phyloP scores from a whole-genome alignment of 768 basidiomycete genomes.

The Pholiota conissans region DNA sequence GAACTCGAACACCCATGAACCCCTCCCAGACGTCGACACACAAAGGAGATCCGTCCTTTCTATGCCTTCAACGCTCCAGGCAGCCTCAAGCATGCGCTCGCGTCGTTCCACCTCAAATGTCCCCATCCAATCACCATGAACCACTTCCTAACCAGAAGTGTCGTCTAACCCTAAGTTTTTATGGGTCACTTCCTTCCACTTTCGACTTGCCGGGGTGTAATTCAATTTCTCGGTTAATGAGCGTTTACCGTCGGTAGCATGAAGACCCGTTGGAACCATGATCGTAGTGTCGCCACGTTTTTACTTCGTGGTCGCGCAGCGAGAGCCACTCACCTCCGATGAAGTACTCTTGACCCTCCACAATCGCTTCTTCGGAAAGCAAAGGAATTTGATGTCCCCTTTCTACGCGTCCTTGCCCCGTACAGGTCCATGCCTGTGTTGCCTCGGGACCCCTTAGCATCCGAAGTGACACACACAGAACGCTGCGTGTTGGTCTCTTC shows the following conservation, averaged over 20 bases:
- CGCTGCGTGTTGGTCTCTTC: slow-evolving; percentile 15
- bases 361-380: slow-evolving; percentile 58
- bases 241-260: slow-evolving; percentile 12
- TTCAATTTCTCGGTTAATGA: slow-evolving; percentile 14
- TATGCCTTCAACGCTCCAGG: slow-evolving; percentile 51
- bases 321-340: slow-evolving; percentile 31
- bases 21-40: slow-evolving; percentile 12
- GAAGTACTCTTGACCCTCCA: slow-evolving; percentile 35
- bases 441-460: slow-evolving; percentile 51
- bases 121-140: slow-evolving; percentile 51
- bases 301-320: slow-evolving; percentile 8
- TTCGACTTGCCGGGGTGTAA: slow-evolving; percentile 29
- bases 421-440: slow-evolving; percentile 48
- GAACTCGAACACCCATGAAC: slow-evolving; percentile 18
- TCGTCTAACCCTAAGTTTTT: slow-evolving; percentile 62
- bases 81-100: slow-evolving; percentile 26
- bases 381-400: slow-evolving; percentile 24
- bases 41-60: slow-evolving; percentile 24
- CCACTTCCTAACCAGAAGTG: slow-evolving; percentile 45
- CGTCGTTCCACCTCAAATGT: slow-evolving; percentile 29
- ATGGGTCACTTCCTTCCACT: slow-evolving; percentile 31
- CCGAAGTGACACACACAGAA: slow-evolving; percentile 26
- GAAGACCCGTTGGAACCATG: slow-evolving; percentile 8
- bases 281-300: slow-evolving; percentile 17
- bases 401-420: slow-evolving; percentile 26